Conservation (phyloP, 2,329 filamentous ascomycete genomes). For the Chrysoporthe deuterocubensis region DNA sequence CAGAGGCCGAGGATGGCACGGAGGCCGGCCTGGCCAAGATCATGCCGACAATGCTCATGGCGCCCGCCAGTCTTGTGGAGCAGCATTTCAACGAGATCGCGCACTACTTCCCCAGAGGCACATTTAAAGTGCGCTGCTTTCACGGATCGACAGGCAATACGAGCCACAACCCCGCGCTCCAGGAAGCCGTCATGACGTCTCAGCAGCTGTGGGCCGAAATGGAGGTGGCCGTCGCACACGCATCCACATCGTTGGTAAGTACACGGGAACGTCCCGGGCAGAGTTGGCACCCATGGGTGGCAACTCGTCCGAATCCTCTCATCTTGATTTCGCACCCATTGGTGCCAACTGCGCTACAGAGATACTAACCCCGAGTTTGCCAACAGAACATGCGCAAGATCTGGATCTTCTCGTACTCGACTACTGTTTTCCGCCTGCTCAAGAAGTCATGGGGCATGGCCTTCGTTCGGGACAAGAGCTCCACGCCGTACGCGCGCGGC, state of each 20-base stretch:
- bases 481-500: background rate
- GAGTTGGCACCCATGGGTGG: background rate
- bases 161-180: background rate
- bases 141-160: background rate
- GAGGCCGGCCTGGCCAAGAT: background rate
- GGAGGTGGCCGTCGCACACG: background rate
- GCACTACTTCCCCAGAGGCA: background rate
- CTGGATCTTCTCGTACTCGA: background rate
- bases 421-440: background rate
- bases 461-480: background rate
- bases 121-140: background rate
- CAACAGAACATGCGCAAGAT: background rate
- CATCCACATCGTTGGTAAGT: background rate
- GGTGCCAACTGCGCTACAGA: background rate
- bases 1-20: background rate
- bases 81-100: slow-evolving; percentile 1
- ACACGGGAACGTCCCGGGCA: too few species aligned
- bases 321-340: background rate
- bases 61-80: background rate
- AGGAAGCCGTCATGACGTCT: background rate
- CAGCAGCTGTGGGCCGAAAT: background rate
- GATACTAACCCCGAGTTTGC: background rate
- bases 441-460: background rate
- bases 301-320: background rate
- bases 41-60: background rate